Base-by-base conservation (phyloP, 176 grass and related monocot species). In the Secale cereale region DNA sequence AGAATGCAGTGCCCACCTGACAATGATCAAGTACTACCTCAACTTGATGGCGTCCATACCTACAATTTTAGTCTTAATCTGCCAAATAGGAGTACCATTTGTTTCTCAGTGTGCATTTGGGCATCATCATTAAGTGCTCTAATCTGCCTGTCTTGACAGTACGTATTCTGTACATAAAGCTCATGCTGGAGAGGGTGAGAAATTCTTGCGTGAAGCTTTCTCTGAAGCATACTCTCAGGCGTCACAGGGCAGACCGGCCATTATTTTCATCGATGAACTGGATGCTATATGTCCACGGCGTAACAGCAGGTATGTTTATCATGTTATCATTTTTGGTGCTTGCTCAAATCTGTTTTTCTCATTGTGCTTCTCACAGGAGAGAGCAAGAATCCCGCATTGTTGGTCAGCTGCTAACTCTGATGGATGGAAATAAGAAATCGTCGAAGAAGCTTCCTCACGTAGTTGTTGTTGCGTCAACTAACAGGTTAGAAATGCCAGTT, bases 191-290 rank as follows among this genome's bases (percentile, higher is more conserved):
- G 96, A 98, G 76, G 87, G 96, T 17, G 96, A 98, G 74, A 91
- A 86, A 46, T 94, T 87, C 87, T 45, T 98, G 77, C 77, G 93
- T 39, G 89, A 98, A 83, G 89, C 91, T 83, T 95, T 95, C 78
- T 62, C 89, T 59, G 85, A 95, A 89, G 93, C 93, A 10, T 87
- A 93, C 76, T 89, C 81, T 30, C 81, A 89, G 41, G 93, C 93
- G 66, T 85, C 87, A 30, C 84, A 14, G 46, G 96, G 93, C 19
- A 98, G 90, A 70, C 91, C 96, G 69, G 89, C 89, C 63, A 82
- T 98, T 23, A 86, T 95, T 82, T 98, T 98, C 76, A 95, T 98
- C 7, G 93, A 95, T 84, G 89, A 98, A 92, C 65, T 98, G 83
- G 93, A 98, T 87, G 88, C 89, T 72, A 94, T 98, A 82, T 98